Percentiles rank a stretch among this genome's conserved stretches.
Conservation (phyloP, 257 asterid species). For the Fraxinus anomala region DNA sequence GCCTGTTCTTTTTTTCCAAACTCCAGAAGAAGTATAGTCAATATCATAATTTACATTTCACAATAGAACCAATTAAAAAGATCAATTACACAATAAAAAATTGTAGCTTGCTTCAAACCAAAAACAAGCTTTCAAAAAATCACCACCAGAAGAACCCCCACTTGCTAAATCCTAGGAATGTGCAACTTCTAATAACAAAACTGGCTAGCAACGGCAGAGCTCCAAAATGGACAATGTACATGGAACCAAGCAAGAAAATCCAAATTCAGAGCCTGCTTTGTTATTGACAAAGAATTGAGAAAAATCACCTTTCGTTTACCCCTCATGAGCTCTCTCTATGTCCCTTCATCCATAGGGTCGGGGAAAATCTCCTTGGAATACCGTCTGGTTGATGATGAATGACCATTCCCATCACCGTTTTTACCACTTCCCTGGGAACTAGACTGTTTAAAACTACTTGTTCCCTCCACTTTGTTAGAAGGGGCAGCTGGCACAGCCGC, state of each 20-base stretch:
- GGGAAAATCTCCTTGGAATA: slow-evolving; percentile 69
- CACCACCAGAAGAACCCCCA: background rate
- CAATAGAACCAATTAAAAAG: background rate
- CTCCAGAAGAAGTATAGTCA: background rate
- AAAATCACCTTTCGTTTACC: slow-evolving; percentile 32
- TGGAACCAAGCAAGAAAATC: slow-evolving; percentile 1
- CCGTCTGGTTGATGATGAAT: slow-evolving; percentile 35
- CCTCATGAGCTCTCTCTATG: slow-evolving; percentile 47
- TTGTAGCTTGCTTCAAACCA: background rate
- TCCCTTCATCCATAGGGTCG: slow-evolving; percentile 60
- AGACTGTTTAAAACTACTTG: slow-evolving; percentile 34
- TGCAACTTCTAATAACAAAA: background rate
- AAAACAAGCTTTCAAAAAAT: background rate
- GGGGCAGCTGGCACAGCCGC: slow-evolving; percentile 32
- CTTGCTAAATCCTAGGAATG: background rate
- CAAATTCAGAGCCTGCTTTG: background rate
- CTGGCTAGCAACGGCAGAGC: background rate
- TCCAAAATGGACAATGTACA: background rate
- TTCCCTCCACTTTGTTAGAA: slow-evolving; percentile 35
- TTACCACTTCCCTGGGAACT: slow-evolving; percentile 43
- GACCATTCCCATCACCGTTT: slow-evolving; percentile 31
- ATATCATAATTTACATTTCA: background rate
- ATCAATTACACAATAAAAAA: background rate
- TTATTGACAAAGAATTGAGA: slow-evolving; percentile 44
- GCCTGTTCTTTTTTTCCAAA: background rate